Conservation (phyloP, 78 protist genomes). For the Salpingoeca rosetta region DNA sequence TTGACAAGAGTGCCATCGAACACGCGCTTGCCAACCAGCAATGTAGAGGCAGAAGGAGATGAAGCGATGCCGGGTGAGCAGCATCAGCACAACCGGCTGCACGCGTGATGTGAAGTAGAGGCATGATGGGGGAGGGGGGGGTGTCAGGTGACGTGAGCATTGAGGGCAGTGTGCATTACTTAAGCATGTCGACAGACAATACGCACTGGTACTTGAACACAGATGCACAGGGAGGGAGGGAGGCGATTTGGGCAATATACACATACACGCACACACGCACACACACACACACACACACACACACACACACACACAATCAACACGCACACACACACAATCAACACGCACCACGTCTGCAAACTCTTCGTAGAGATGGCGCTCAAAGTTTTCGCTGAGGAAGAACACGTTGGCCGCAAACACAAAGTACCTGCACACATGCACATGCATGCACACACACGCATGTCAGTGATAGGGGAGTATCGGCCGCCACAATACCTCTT, state of each 20-base stretch:
- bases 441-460: background rate
- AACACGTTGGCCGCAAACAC: constrained; percentile 44
- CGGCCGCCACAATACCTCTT: too few relatives aligned
- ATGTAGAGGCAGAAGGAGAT: constrained; percentile 19
- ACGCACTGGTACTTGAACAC: constrained; percentile 20
- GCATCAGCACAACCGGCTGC: background rate
- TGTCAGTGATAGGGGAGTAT: too few relatives aligned
- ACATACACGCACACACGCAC: background rate
- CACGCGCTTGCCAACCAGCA: background rate
- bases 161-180: too few relatives aligned
- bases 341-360: background rate
- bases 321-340: too few relatives aligned
- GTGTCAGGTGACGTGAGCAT: too few relatives aligned
- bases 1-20: background rate
- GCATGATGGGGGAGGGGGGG: background rate
- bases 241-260: background rate
- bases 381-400: constrained; percentile 41
- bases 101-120: background rate
- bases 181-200: background rate
- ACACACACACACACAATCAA: too few relatives aligned
- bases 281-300: too few relatives aligned
- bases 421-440: constrained; percentile 45
- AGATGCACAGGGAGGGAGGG: constrained; percentile 13
- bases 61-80: constrained; percentile 9
- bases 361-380: background rate